These are phyloP conservation scores for Hymenoscyphus infarciens DNA, from an alignment of 2,329 filamentous ascomycete genomes.

Conservation along the genomic window DNA sequence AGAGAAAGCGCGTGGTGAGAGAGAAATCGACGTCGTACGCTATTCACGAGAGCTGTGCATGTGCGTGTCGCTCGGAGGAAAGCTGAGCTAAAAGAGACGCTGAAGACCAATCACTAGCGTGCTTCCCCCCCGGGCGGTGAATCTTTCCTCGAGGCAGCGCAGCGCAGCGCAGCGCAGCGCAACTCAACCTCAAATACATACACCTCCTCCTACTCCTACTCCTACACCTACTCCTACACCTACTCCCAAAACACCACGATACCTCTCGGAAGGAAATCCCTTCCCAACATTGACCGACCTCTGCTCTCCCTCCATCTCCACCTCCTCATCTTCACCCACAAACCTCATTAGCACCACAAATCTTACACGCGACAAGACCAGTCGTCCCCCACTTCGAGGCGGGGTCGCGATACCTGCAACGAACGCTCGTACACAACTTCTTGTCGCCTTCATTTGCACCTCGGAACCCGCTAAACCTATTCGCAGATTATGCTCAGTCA, in stretches of 20 bases:
- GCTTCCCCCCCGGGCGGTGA: background rate
- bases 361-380: slow-evolving; percentile 8
- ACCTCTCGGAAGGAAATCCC: background rate
- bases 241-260: background rate
- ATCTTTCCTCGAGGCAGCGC: background rate
- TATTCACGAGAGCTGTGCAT: background rate
- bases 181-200: too few species aligned
- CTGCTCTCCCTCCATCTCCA: background rate
- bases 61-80: background rate
- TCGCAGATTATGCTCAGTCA: slow-evolving; percentile 24
- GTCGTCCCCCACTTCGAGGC: slow-evolving; percentile 27
- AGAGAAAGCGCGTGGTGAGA: background rate
- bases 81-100: background rate
- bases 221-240: too few species aligned
- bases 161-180: too few species aligned
- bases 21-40: background rate
- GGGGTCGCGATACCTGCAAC: slow-evolving; percentile 22
- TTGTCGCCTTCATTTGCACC: background rate
- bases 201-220: too few species aligned
- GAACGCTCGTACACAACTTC: slow-evolving; percentile 11
- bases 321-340: background rate
- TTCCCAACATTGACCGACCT: background rate
- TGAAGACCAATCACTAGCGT: slow-evolving; percentile 1
- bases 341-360: slow-evolving; percentile 6
- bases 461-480: background rate